Evolutionary conservation across 169 alveolate species (phyloP).

Genomic region (Plasmodium chabaudi): DNA sequence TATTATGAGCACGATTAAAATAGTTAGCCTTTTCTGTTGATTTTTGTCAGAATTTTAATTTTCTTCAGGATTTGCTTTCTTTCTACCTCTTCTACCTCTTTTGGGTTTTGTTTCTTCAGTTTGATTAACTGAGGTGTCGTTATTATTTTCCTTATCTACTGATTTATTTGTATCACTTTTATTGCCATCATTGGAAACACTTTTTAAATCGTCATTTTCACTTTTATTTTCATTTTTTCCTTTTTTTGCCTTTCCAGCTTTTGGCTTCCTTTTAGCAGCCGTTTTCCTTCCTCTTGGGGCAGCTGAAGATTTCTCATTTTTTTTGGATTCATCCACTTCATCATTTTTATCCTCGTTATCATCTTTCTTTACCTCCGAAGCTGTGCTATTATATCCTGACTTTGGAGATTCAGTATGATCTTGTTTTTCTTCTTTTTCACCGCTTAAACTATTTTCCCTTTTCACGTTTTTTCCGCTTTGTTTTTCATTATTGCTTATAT

Average conservation of each 20-base stretch:
- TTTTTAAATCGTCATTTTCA: slow-evolving; percentile 62
- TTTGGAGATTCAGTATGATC: slow-evolving; percentile 3
- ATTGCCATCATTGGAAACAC: slow-evolving; percentile 49
- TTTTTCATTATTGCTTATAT: slow-evolving; percentile 29
- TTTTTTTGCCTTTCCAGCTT: slow-evolving; percentile 23
- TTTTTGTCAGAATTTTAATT: slow-evolving; percentile 10
- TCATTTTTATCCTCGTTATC: slow-evolving; percentile 35
- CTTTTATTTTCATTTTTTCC: slow-evolving; percentile 28
- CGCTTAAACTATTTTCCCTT: slow-evolving; percentile 52
- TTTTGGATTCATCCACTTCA: slow-evolving; percentile 28
- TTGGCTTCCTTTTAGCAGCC: slow-evolving; percentile 11
- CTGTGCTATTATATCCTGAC: slow-evolving; percentile 10
- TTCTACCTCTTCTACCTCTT: slow-evolving; percentile 62
- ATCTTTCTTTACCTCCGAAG: slow-evolving; percentile 17
- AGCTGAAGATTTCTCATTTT: slow-evolving; percentile 22
- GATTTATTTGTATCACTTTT: slow-evolving; percentile 51
- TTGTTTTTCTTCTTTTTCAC: slow-evolving; percentile 31
- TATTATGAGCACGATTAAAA: slow-evolving; percentile 38
- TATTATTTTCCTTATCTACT: slow-evolving; percentile 36
- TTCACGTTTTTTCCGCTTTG: slow-evolving; percentile 33
- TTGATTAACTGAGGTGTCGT: slow-evolving; percentile 23
- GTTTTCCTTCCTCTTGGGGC: slow-evolving; percentile 28
- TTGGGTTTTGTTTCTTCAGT: slow-evolving; percentile 48
- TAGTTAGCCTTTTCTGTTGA: slow-evolving; percentile 37
- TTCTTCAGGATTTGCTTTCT: slow-evolving; percentile 15